Conservation (phyloP, 139 green algal genomes). For the Edaphochlamys debaryana region DNA sequence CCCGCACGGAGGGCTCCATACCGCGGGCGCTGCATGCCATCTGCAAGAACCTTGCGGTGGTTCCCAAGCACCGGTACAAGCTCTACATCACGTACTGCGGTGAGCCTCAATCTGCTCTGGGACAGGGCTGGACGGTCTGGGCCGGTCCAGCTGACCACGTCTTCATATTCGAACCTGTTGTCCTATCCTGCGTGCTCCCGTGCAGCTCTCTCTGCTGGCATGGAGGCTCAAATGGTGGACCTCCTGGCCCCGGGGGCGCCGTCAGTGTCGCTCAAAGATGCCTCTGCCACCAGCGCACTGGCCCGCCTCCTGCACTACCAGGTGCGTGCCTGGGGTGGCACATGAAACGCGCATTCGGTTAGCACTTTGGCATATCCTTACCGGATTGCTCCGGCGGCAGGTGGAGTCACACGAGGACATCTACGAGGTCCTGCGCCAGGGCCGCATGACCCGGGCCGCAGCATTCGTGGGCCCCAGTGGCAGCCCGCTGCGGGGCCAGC, state of each 20-base stretch:
- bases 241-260: constrained; percentile 38
- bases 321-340: background rate
- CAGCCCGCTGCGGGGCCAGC: background rate
- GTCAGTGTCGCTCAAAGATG: constrained; percentile 45
- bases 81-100: constrained; percentile 42
- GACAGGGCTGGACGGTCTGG: too few relatives aligned
- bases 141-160: too few relatives aligned
- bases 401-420: constrained; percentile 44
- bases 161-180: too few relatives aligned
- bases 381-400: too few relatives aligned
- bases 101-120: too few relatives aligned
- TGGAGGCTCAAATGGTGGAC: constrained; percentile 49
- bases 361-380: too few relatives aligned
- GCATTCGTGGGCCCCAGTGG: background rate
- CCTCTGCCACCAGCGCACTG: constrained; percentile 40
- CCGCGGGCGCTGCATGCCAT: constrained; percentile 35
- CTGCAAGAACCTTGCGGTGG: constrained; percentile 30
- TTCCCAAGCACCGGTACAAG: constrained; percentile 44
- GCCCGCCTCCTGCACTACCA: constrained; percentile 38
- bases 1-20: constrained; percentile 14
- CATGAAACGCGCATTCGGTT: too few relatives aligned
- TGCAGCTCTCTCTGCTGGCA: constrained; percentile 36
- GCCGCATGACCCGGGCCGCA: constrained; percentile 18
- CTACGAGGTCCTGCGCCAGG: constrained; percentile 39
- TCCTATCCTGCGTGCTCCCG: too few relatives aligned